A percentile compares a stretch with the other conserved stretches of the same genome.
These are phyloP conservation scores for Stagonosporopsis tanaceti DNA, from an alignment of 2,329 filamentous ascomycete genomes.

Conservation along the genomic window DNA sequence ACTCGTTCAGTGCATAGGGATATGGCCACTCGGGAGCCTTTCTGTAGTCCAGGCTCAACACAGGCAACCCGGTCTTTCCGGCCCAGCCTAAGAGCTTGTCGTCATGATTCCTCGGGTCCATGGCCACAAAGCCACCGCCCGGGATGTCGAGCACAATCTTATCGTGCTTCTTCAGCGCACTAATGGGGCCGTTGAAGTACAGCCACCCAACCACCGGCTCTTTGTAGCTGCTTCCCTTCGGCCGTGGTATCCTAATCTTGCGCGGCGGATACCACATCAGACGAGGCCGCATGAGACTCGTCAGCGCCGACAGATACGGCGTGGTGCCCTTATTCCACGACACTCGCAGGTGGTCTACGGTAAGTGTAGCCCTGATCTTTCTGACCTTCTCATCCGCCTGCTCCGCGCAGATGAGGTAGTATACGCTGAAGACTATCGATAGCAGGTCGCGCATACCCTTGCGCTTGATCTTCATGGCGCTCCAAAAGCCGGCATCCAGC, in stretches of 20 bases:
- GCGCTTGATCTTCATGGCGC: conserved; percentile 86
- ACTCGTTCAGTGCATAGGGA: conserved; percentile 85
- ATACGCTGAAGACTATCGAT: conserved; percentile 83
- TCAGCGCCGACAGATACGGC: conserved; percentile 80
- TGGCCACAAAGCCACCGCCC: conserved; percentile 94
- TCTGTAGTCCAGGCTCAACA: conserved; percentile 89
- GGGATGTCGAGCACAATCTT: conserved; percentile 88
- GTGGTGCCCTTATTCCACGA: conserved; percentile 96
- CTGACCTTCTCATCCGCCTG: conserved; percentile 96
- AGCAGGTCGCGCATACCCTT: conserved; percentile 84
- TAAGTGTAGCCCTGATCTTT: conserved; percentile 85
- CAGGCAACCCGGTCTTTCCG: conserved; percentile 83
- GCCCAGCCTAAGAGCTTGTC: conserved; percentile 95
- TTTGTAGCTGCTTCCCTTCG: conserved; percentile 78
- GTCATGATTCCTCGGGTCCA: conserved; percentile 93
- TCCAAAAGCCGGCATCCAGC: conserved; percentile 97
- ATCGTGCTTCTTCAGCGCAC: conserved; percentile 76
- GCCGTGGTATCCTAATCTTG: conserved; percentile 83
- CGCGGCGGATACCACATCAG: conserved; percentile 83
- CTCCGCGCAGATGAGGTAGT: conserved; percentile 92
- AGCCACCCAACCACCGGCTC: conserved; percentile 88
- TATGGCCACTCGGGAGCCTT: conserved; percentile 88
- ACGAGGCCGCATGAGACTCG: conserved; percentile 76
- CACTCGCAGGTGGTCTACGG: conserved; percentile 87
- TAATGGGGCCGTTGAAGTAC: conserved; percentile 89